Evolutionary conservation across 2,329 filamentous ascomycete genomes (phyloP).

Genomic region (Colletotrichum sidae): DNA sequence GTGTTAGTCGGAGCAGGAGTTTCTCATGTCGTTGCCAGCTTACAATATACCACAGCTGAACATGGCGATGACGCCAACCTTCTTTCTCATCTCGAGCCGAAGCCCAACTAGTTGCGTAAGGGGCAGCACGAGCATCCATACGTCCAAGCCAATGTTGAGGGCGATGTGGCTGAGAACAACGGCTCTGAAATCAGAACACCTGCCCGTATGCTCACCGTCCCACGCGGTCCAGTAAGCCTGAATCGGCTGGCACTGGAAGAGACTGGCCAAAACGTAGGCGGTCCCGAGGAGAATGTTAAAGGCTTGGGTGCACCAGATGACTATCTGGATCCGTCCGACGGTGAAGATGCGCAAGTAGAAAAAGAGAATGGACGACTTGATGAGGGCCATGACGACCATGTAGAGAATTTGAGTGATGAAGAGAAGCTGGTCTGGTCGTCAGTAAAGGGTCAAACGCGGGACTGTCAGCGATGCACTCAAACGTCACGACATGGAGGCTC

Average conservation of each 20-base stretch:
- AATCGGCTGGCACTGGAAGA: constrained; percentile 4
- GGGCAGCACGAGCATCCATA: constrained; percentile 22
- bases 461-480: too few relatives aligned
- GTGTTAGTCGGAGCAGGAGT: not conserved
- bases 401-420: constrained; percentile 8
- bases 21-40: not conserved
- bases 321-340: not conserved
- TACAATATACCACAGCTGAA: constrained; percentile 19
- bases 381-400: constrained; percentile 7
- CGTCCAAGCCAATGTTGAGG: constrained; percentile 5
- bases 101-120: constrained; percentile 1
- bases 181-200: not conserved
- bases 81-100: not conserved
- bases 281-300: constrained; percentile 5
- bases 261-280: not conserved
- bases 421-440: not conserved
- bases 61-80: constrained; percentile 18
- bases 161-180: constrained; percentile 6
- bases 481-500: too few relatives aligned
- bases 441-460: rapidly evolving
- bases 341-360: constrained; percentile 11
- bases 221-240: constrained; percentile 7
- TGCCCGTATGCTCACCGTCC: not conserved
- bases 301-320: not conserved
- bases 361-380: constrained; percentile 12